A percentile compares a stretch with the other conserved stretches of the same genome.
phyloP scores from a whole-genome alignment of 768 basidiomycete genomes.

The Boletus sp. region DNA sequence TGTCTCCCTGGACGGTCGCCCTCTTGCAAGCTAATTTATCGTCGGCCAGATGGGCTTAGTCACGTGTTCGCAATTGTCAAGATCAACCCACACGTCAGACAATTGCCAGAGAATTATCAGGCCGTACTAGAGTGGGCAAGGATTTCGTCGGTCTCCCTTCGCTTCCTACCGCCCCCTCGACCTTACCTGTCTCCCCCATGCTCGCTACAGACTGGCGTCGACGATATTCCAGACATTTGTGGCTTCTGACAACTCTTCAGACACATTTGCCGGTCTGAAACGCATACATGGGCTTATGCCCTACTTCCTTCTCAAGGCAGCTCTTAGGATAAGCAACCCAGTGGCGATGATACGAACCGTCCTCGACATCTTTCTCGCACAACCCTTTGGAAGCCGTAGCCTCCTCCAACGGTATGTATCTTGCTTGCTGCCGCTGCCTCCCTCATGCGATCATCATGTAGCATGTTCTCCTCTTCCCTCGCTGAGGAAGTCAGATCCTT shows the following conservation, averaged over 20 bases:
- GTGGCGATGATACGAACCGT: constrained; percentile 92
- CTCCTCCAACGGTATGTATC: constrained; percentile 75
- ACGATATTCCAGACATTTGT: constrained; percentile 95
- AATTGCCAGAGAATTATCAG: constrained; percentile 80
- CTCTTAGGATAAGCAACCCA: constrained; percentile 91
- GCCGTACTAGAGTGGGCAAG: constrained; percentile 96
- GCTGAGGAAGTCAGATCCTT: constrained; percentile 85
- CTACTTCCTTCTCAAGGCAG: constrained; percentile 93
- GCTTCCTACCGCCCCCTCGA: neutral
- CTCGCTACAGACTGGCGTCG: constrained; percentile 72
- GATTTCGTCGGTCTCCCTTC: constrained; percentile 71
- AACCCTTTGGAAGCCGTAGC: constrained; percentile 93
- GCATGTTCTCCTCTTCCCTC: constrained; percentile 94
- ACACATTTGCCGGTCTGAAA: constrained; percentile 84
- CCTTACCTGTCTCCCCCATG: constrained; percentile 4
- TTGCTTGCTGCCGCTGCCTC: neutral
- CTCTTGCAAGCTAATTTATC: constrained; percentile 4
- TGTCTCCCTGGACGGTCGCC: neutral
- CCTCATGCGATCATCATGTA: constrained; percentile 29
- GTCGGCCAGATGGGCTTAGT: constrained; percentile 73
- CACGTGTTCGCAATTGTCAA: constrained; percentile 89
- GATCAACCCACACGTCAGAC: constrained; percentile 68
- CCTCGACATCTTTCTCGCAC: constrained; percentile 92
- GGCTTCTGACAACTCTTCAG: constrained; percentile 89
- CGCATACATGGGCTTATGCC: constrained; percentile 96